Base-by-base conservation (phyloP, 1,139 yeast genomes). In the Oligophagozyma castellii region DNA sequence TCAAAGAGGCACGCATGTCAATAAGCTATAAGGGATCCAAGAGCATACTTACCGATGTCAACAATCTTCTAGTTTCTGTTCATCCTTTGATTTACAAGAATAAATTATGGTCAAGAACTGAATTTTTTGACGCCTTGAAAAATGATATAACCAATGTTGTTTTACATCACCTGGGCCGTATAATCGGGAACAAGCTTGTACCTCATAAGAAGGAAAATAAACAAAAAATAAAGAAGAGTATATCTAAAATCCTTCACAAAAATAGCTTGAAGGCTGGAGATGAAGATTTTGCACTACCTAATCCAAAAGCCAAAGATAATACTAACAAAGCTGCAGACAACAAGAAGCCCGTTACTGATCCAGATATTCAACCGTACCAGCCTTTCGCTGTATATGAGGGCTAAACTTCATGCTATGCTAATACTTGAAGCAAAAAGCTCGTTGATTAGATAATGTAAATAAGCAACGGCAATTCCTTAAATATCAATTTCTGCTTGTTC, bases 21-120 rank as follows among this genome's bases (percentile, higher is more conserved):
- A 64, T 83, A 14, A 78, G 93, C 35, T 81, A 80, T 58, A 73
- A 74, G 46, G 94, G 93, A 3, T 67, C 76, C 1, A 78, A 79
- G 25, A 65, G 67, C 30, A 57, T 74, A 31, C 56, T 84, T 26
- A 65, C 83, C 6, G 83, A 83, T 49, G 78, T 84, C 10, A 76
- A 78, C 37, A 70, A 73, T 36, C 64, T 86, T 36, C 65, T 63
- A 15, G 59, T 84, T 20, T 64, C 62, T 15, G 58, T 81, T 23
- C 95, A 95, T 0, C 57, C 56, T n/a, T 56, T 83, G 26, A 64
- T 59, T 34, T 78, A 79, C 46, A 52, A 51, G 26, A 69, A 81
- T 51, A 74, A 73, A 56, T 59, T 81, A 18, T 80, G 94, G 92
- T 73, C 93, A 2, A 70, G 70, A 29, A 70, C 77, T 38, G 95